These are phyloP conservation scores for Coemansia sp. DNA, from an alignment of 192 early-diverging fungal species.

Conservation along the genomic window DNA sequence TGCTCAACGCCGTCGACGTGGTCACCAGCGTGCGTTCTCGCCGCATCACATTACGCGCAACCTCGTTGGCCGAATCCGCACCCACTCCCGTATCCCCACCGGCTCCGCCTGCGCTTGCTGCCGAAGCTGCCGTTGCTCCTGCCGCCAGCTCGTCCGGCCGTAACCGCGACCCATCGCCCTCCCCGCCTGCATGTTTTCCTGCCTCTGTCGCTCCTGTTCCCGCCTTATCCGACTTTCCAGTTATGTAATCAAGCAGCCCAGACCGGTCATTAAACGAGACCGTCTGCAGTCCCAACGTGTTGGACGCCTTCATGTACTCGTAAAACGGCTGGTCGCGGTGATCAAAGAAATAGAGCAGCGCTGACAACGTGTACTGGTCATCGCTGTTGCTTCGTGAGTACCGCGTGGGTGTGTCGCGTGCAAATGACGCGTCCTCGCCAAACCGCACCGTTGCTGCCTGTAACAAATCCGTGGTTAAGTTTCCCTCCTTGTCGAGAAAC, in stretches of 20 bases:
- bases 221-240: constrained; percentile 52
- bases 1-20: constrained; percentile 35
- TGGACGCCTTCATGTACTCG: constrained; percentile 68
- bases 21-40: constrained; percentile 37
- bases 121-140: neutral
- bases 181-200: constrained; percentile 4
- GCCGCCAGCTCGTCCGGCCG: constrained; percentile 3
- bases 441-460: constrained; percentile 58
- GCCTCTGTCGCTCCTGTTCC: neutral
- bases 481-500: constrained; percentile 48
- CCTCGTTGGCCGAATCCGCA: constrained; percentile 15
- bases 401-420: constrained; percentile 58
- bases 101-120: neutral
- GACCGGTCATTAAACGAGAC: constrained; percentile 75
- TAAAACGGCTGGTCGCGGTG: constrained; percentile 63
- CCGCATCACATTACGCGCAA: constrained; percentile 27
- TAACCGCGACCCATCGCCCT: constrained; percentile 15
- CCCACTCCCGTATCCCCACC: neutral
- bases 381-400: constrained; percentile 57
- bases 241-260: constrained; percentile 71
- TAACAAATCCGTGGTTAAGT: constrained; percentile 37
- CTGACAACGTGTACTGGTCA: constrained; percentile 67
- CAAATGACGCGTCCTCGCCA: constrained; percentile 58
- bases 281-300: constrained; percentile 57
- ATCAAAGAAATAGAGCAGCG: constrained; percentile 70